phyloP scores from a whole-genome alignment of 257 asterid genomes.

The Scutellaria barbata region DNA sequence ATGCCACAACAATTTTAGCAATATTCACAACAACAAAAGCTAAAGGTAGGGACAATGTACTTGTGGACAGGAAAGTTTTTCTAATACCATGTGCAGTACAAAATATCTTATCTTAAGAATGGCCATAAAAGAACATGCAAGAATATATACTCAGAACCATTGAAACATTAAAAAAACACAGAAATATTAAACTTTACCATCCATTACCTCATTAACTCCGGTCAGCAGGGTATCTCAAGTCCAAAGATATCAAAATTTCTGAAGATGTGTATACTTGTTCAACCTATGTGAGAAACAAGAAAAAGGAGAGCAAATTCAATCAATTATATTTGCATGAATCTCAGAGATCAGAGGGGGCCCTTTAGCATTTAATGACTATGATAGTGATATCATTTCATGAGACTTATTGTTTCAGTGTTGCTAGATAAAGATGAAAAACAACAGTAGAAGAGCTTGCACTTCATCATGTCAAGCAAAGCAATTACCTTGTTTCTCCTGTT shows the following conservation, averaged over 20 bases:
- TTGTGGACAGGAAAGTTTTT: slow-evolving; percentile 23
- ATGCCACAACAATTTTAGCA: too few species aligned
- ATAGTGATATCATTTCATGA: slow-evolving; percentile 28
- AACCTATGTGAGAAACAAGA: slow-evolving; percentile 13
- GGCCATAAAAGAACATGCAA: slow-evolving; percentile 35
- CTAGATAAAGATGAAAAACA: slow-evolving; percentile 38
- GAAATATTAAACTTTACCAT: background rate
- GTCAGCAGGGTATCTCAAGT: slow-evolving; percentile 13
- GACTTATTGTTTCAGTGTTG: slow-evolving; percentile 24
- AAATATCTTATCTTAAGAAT: slow-evolving; percentile 34
- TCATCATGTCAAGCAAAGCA: slow-evolving; percentile 56
- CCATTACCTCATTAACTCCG: slow-evolving; percentile 29
- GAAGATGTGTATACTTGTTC: slow-evolving; percentile 8
- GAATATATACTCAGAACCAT: slow-evolving; percentile 24
- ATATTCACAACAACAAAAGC: background rate
- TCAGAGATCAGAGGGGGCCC: slow-evolving; percentile 30
- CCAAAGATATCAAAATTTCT: slow-evolving; percentile 15
- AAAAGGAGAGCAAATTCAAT: background rate
- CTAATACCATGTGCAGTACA: slow-evolving; percentile 16
- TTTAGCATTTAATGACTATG: slow-evolving; percentile 33
- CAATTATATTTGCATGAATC: slow-evolving; percentile 25
- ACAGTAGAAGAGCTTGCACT: slow-evolving; percentile 34
- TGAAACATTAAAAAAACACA: background rate
- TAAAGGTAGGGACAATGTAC: slow-evolving; percentile 21
- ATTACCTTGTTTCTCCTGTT: slow-evolving; percentile 47